Percentiles rank a stretch among this genome's conserved stretches.
phyloP scores from a whole-genome alignment of 371 early-diverging fungal genomes.

The Mucor saturninus region DNA sequence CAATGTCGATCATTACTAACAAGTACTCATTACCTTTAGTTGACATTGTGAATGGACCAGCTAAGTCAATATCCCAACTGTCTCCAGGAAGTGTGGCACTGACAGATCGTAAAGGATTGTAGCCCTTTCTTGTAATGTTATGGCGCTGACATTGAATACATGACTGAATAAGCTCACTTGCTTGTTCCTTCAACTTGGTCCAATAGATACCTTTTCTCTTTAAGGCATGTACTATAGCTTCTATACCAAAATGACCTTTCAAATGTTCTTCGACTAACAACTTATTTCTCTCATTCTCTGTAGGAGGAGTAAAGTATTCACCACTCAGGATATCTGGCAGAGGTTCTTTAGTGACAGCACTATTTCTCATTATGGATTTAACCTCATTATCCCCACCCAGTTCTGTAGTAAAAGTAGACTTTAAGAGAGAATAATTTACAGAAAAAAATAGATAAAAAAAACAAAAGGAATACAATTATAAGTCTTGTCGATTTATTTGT shows the following conservation, averaged over 20 bases:
- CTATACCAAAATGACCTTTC: background rate
- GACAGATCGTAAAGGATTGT: too few relatives aligned
- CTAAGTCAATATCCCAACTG: background rate
- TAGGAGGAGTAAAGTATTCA: constrained; percentile 3
- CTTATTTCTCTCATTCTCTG: background rate
- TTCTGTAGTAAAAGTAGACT: too few relatives aligned
- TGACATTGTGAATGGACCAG: background rate
- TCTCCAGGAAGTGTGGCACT: background rate
- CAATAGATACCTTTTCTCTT: constrained; percentile 18
- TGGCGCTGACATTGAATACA: constrained; percentile 24
- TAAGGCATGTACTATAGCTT: background rate
- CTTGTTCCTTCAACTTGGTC: constrained; percentile 23
- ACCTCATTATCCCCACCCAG: background rate
- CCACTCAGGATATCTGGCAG: background rate
- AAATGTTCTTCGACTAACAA: background rate
- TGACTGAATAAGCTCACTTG: constrained; percentile 9
- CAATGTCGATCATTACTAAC: constrained; percentile 9
- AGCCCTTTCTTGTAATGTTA: background rate
- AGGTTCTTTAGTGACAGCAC: background rate
- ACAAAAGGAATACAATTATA: too few relatives aligned
- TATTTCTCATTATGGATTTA: background rate
- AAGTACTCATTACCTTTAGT: constrained; percentile 15
- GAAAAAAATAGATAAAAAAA: too few relatives aligned
- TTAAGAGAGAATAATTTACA: too few relatives aligned
- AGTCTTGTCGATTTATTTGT: too few relatives aligned